Evolutionary conservation across 2,329 filamentous ascomycete species (phyloP).

Genomic region (Penicillium sp.): DNA sequence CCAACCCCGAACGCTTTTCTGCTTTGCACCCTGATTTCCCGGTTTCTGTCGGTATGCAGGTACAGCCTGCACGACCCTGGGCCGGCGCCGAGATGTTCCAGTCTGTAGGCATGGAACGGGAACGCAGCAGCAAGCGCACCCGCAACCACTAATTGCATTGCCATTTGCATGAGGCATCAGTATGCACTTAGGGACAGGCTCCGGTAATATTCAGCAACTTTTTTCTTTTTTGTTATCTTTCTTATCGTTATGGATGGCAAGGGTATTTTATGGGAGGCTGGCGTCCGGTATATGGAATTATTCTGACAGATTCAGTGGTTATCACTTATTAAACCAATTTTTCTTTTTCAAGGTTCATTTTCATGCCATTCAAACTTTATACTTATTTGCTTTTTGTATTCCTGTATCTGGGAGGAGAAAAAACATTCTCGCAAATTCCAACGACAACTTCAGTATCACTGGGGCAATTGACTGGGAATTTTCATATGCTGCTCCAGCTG

Average conservation of each 20-base stretch:
- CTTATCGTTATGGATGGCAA: background rate
- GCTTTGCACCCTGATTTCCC: slow-evolving; percentile 49
- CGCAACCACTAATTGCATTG: slow-evolving; percentile 16
- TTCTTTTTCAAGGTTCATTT: no score
- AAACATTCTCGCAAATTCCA: no score
- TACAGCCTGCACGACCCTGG: slow-evolving; percentile 36
- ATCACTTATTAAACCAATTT: no score
- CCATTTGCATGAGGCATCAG: background rate
- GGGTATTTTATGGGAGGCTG: background rate
- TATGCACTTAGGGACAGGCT: background rate
- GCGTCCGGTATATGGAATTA: background rate
- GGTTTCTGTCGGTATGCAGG: slow-evolving; percentile 43
- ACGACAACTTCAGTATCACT: no score
- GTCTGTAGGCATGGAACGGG: slow-evolving; percentile 20
- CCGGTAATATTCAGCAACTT: background rate
- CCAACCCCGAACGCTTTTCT: slow-evolving; percentile 38
- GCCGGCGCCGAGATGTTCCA: slow-evolving; percentile 29
- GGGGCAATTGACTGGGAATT: no score
- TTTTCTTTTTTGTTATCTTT: background rate
- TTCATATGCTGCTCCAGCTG: no score
- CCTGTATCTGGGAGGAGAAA: no score
- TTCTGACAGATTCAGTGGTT: background rate
- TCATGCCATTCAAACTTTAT: no score
- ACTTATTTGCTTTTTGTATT: no score
- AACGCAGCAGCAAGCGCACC: slow-evolving; percentile 25